Base-by-base conservation (phyloP, 108 stramenopile species). In the Nitzschia sp. region DNA sequence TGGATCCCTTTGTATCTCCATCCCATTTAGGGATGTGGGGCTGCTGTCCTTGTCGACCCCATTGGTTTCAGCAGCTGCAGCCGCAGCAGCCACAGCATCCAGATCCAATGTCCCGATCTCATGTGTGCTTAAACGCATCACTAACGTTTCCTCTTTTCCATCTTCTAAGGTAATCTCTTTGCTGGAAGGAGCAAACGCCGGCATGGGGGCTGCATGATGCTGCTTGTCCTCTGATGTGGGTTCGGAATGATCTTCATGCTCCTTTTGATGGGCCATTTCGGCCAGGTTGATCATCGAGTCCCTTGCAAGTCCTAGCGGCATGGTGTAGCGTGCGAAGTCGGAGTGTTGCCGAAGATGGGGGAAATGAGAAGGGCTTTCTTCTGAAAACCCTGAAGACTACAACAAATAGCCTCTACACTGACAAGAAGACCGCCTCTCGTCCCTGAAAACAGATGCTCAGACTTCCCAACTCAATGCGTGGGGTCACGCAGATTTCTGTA, bases 251-350 rank as follows among this genome's bases (percentile, higher is more conserved):
- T 57, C 56, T 57, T 57, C 56, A 17, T 2, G 5, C 24, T 62
- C 61, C 46, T 42, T 38, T 17, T 77, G 65, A 18, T 38, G 25
- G 8, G 51, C 74, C 54, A 82, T 30, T 29, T 68, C 65, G 30
- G 76, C 70, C 59, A 82, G 66, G 51, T 82, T 73, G 46, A 78
- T 66, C 67, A 82, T 82, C 35, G 81, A 82, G 57, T 82, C 81
- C 54, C 67, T 77, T 15, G 81, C 76, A 15, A 81, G 48, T 51
- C 81, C 81, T 32, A 82, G 47, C 51, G 81, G 56, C 81, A 82
- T 82, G 70, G n/a, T 82, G 62, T n/a, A n/a, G n/a, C n/a, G n/a
- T n/a, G n/a, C n/a, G n/a, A n/a, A n/a, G n/a, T n/a, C n/a, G n/a
- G n/a, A n/a, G n/a, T n/a, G n/a, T n/a, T n/a, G n/a, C n/a, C n/a